Base-by-base conservation (phyloP, 169 alveolate species). In the Sarcocystis neurona region DNA sequence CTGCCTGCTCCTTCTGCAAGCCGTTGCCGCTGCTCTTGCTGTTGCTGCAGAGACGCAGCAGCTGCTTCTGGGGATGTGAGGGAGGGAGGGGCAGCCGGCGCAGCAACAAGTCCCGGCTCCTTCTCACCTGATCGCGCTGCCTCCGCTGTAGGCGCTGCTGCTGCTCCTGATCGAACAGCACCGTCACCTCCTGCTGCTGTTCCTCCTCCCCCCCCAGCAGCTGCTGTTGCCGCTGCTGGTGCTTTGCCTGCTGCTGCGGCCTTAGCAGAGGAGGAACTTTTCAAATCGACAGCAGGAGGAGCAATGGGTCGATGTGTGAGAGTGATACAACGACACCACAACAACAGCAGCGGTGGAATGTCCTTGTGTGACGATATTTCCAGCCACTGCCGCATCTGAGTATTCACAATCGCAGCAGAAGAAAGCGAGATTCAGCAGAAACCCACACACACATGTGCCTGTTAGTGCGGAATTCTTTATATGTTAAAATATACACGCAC, bases 281-380 rank as follows among this genome's bases (percentile, higher is more conserved):
- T 58, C 37, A 63, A 12, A 12, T 63, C 37, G 37, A 63, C 43
- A 63, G n/a, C 90, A 2, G 74, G 86, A 10, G 63, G 32, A 10
- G 60, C 34, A 20, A 56, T 47, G 37, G 87, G 91, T 0, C 20
- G 12, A 53, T 95, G 98, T 0, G 97, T 94, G 94, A 96, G 94
- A 48, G 96, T 94, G 46, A 96, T 94, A 91, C 97, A 95, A 60
- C 98, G 94, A 53, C 95, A 93, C 96, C 97, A 96, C 43, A 96
- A 92, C 77, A 96, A 92, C 75, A 96, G 87, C 6, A 95, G 92
- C 30, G 95, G 96, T 8, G 97, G 96, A 0, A 96, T 94, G 86
- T 96, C 97, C 37, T 93, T 92, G 86, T 93, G 95, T 48, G 97
- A 92, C 1, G 98, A 96, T 27, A 96, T 89, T 74, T 94, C 96